Base-by-base conservation (phyloP, 78 protist species). In the Isochrysis galbana region DNA sequence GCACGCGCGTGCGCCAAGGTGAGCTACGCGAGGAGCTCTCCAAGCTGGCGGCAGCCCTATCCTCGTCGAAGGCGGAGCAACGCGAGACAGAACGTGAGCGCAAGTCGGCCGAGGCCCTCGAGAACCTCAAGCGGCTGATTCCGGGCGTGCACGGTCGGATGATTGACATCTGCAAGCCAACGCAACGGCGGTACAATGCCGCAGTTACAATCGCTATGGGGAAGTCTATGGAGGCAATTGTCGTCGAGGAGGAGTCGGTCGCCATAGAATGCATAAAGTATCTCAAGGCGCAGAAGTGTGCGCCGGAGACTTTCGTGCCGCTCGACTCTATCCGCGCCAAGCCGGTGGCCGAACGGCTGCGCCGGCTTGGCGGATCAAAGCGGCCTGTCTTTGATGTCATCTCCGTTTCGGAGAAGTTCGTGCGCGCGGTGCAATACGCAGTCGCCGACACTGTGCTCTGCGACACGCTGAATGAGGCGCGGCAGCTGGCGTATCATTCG, bases 201-300 rank as follows among this genome's bases (percentile, higher is more conserved):
- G 99, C 99, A 3, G 70, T 97, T 1, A 93, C 98, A 5, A 93
- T 97, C 36, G 98, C 98, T 22, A 70, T 99, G 92, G 99, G 99
- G 29, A 92, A 82, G 87, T 42, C 96, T 38, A 86, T 95, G 94
- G 98, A 99, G 26, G 98, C 99, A 5, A 92, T 99, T 46, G 97
- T 99, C 11, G 98, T 97, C 1, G 99, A 98, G 54, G 94, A 90
- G 22, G 95, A 97, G 88, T 72, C 39, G 21, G 89, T 97, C 2
- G 97, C 98, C 0, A 45, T 54, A 34, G 95, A 93, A 25, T 2
- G 80, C 44, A 32, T 87, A 87, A 42, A 94, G 78, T 98, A 98
- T 90, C 34, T 98, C 61, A 94, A 91, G 61, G 98, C 96, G 67
- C 96, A 96, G 48, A 23, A 96, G 47, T 14, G 67, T 0, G 98